Evolutionary conservation across 2,329 filamentous ascomycete genomes (phyloP).

Genomic region (Orbilia oligospora): DNA sequence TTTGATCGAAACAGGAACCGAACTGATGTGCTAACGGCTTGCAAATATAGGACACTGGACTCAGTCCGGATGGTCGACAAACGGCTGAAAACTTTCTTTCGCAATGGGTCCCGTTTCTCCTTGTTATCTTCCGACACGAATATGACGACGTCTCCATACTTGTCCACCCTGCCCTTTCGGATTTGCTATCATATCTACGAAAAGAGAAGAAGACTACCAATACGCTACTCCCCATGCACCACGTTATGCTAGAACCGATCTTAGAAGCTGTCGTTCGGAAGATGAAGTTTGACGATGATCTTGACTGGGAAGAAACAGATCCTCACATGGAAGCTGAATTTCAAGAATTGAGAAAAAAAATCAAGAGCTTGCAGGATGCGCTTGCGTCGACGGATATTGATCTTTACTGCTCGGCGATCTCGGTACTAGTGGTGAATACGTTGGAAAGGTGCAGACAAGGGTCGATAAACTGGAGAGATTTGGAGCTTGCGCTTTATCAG

Average conservation of each 20-base stretch:
- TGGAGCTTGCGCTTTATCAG: slow-evolving; percentile 93
- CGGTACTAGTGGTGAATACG: slow-evolving; percentile 86
- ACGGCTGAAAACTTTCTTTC: slow-evolving; percentile 86
- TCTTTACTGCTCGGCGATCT: slow-evolving; percentile 89
- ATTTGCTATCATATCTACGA: slow-evolving; percentile 90
- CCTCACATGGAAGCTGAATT: slow-evolving; percentile 98
- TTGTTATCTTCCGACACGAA: slow-evolving; percentile 97
- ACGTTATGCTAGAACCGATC: slow-evolving; percentile 86
- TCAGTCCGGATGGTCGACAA: slow-evolving; percentile 68
- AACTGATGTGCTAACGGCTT: background rate
- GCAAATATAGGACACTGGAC: slow-evolving; percentile 33
- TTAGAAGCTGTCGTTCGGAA: slow-evolving; percentile 93
- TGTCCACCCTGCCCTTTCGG: slow-evolving; percentile 92
- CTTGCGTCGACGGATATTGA: slow-evolving; percentile 89
- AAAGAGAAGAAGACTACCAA: slow-evolving; percentile 77
- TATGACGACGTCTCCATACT: slow-evolving; percentile 98
- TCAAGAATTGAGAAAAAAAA: slow-evolving; percentile 88
- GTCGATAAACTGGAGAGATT: slow-evolving; percentile 91
- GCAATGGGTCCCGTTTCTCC: slow-evolving; percentile 85
- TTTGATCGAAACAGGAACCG: too few relatives aligned
- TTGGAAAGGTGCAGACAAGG: slow-evolving; percentile 84
- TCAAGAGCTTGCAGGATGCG: slow-evolving; percentile 92
- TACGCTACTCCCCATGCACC: slow-evolving; percentile 80
- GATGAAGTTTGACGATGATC: slow-evolving; percentile 97
- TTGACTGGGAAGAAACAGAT: slow-evolving; percentile 91